Conservation (phyloP, 83 land plant species). For the Picea abies region DNA sequence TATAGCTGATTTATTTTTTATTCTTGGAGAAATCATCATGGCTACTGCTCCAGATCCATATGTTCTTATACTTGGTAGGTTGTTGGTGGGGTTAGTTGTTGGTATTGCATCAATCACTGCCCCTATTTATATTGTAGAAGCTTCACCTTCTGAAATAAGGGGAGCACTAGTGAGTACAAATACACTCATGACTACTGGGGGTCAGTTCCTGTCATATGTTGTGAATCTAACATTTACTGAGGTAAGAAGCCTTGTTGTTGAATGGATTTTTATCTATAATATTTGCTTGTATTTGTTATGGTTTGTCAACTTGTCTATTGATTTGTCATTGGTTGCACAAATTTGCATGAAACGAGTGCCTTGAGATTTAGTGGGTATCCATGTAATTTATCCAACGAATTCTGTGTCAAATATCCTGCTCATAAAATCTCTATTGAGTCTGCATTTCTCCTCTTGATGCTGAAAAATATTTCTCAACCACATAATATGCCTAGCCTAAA, state of each 20-base stretch:
- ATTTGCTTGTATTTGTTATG: too few species aligned
- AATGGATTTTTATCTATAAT: too few species aligned
- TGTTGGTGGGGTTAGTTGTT: slow-evolving; percentile 78
- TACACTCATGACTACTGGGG: too few species aligned
- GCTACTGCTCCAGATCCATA: slow-evolving; percentile 67
- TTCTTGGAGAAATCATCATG: slow-evolving; percentile 73
- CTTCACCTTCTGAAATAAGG: slow-evolving; percentile 83
- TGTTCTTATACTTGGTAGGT: slow-evolving; percentile 61
- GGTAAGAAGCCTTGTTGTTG: too few species aligned
- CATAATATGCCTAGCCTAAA: neutral
- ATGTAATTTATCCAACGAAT: too few species aligned
- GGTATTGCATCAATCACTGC: slow-evolving; percentile 93
- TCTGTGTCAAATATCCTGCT: neutral
- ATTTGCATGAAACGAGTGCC: too few species aligned
- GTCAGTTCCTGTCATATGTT: too few species aligned
- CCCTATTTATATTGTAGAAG: slow-evolving; percentile 86
- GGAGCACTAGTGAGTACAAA: too few species aligned
- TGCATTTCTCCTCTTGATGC: neutral
- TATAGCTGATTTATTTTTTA: slow-evolving; percentile 62
- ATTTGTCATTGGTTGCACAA: neutral
- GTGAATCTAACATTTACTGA: too few species aligned
- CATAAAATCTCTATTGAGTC: too few species aligned
- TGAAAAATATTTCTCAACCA: neutral
- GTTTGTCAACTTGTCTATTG: too few species aligned
- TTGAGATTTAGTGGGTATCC: too few species aligned